Percentiles rank a stretch among this genome's conserved stretches.
These are phyloP conservation scores for Fusarium sp. DNA, from an alignment of 2,329 filamentous ascomycete genomes.

Conservation along the genomic window DNA sequence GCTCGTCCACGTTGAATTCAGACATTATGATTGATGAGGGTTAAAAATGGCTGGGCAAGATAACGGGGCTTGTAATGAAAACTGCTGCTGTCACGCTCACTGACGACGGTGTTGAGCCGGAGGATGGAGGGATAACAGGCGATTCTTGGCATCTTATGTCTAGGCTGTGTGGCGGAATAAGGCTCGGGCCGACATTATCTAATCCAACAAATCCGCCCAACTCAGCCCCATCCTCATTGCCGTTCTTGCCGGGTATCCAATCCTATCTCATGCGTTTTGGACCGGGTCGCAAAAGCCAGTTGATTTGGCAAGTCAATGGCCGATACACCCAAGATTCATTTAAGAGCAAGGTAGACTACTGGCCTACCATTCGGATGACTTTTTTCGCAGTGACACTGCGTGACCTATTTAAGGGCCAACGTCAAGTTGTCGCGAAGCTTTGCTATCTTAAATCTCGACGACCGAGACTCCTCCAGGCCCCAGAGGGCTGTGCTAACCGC, in stretches of 20 bases:
- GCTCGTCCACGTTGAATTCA: constrained; percentile 3
- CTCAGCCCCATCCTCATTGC: constrained; percentile 2
- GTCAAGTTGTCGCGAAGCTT: neutral
- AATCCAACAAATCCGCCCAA: neutral
- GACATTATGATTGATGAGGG: neutral
- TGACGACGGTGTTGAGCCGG: neutral
- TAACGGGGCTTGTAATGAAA: neutral
- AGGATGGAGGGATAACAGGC: neutral
- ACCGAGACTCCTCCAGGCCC: neutral
- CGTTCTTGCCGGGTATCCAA: constrained; percentile 5
- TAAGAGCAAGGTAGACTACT: neutral
- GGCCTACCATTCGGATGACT: neutral
- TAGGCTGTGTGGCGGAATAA: neutral
- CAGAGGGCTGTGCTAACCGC: neutral
- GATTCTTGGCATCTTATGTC: neutral
- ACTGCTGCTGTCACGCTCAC: neutral
- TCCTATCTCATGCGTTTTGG: neutral
- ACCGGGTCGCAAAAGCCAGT: neutral
- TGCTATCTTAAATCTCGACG: neutral
- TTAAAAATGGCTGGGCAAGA: neutral
- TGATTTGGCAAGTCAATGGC: neutral
- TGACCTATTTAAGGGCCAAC: neutral
- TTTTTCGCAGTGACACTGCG: neutral
- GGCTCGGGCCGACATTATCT: neutral
- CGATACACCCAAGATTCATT: neutral